phyloP scores from a whole-genome alignment of 345 rosid species.

The Populus tremula region DNA sequence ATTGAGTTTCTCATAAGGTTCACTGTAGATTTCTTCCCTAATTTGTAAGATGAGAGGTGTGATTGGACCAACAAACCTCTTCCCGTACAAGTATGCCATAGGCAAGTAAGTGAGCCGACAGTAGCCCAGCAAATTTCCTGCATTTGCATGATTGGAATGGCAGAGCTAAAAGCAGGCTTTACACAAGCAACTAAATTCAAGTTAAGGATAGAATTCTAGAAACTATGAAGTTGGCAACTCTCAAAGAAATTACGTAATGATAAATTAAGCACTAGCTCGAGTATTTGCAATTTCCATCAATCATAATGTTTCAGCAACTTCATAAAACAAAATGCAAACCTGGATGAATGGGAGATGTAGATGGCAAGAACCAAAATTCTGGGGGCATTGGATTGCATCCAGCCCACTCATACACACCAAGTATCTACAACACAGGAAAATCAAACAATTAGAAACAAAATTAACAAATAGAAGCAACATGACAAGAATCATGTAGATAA shows the following conservation, averaged over 20 bases:
- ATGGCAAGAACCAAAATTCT: slow-evolving; percentile 20
- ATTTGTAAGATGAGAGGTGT: slow-evolving; percentile 20
- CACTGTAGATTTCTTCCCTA: slow-evolving; percentile 14
- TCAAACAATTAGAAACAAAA: too few species aligned
- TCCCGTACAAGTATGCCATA: slow-evolving; percentile 24
- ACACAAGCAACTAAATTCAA: too few species aligned
- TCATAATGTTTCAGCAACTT: too few species aligned
- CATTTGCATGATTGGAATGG: neutral
- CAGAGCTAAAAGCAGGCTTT: too few species aligned
- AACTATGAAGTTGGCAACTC: too few species aligned
- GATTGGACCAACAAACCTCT: slow-evolving; percentile 24
- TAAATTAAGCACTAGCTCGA: too few species aligned
- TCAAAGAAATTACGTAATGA: too few species aligned
- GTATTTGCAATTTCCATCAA: too few species aligned
- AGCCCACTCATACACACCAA: slow-evolving; percentile 28
- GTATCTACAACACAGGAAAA: slow-evolving; percentile 8
- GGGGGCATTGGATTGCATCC: slow-evolving; percentile 30
- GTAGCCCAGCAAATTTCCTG: slow-evolving; percentile 15
- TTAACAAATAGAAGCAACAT: too few species aligned
- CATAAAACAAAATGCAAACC: slow-evolving; percentile 1
- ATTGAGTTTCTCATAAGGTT: slow-evolving; percentile 18
- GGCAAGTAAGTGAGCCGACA: slow-evolving; percentile 17
- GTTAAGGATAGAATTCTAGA: too few species aligned
- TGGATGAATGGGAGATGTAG: slow-evolving; percentile 15
- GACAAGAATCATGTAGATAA: too few species aligned